Base-by-base conservation (phyloP, 139 green algal species). In the Chlorella sp. region DNA sequence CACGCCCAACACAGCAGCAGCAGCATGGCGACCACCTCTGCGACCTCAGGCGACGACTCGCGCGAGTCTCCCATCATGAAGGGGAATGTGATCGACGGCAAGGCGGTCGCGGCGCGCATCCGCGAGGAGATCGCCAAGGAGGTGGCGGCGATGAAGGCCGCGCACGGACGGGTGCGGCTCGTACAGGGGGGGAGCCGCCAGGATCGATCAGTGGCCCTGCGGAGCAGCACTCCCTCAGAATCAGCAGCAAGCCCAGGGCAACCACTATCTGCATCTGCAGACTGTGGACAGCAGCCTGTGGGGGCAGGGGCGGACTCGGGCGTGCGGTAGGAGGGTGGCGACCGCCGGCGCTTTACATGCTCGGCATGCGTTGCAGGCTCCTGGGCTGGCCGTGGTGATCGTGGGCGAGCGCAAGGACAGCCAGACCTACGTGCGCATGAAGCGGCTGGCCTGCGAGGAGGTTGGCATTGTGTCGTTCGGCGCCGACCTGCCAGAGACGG, bases 371-470 rank as follows among this genome's bases (percentile, higher is more conserved):
- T 1, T 66, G 27, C 80, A 95, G 88, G 85, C 89, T 0, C 94
- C 95, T 30, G 95, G 95, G 4, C 83, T 99, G 42, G 95, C 95
- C 6, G 95, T 99, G 0, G 91, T 99, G 0, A 88, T 99, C 5
- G 95, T 99, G 17, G 95, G 95, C 14, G 82, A 91, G 64, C 85
- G 95, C 62, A 96, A 96, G 71, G 95, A 99, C 81, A 97, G 91
- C 26, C 85, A 98, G 75, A 98, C 95, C 0, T 99, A 99, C 76
- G 95, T 99, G 23, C 85, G 93, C 49, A 97, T 88, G 84, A 99
- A 99, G 84, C 88, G 90, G 35, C 96, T 95, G 79, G 93, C 88
- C 2, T 97, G 94, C 74, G 88, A 89, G 35, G 66, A 59, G 24
- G 55, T 69, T 59, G 95, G 95, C 65, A 97, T 99, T 62, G 70